Evolutionary conservation across 2,329 filamentous ascomycete genomes (phyloP).

Genomic region (Penicillium concentricum): DNA sequence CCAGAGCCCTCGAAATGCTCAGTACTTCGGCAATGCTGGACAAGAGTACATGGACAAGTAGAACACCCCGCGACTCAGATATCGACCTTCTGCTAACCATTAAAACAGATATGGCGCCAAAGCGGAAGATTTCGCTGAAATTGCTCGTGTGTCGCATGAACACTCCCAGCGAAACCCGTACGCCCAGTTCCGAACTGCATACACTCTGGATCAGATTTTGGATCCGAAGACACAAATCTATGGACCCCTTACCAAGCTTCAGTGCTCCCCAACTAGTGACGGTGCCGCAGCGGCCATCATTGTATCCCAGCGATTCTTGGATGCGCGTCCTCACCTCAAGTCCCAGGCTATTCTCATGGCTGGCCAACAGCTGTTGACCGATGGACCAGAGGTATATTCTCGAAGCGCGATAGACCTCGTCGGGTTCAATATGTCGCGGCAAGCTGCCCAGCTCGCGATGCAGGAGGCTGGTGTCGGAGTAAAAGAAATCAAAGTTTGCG

Average conservation of each 20-base stretch:
- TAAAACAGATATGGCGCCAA: constrained; percentile 72
- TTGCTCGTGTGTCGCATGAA: constrained; percentile 85
- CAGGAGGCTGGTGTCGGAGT: constrained; percentile 64
- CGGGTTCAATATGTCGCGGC: constrained; percentile 79
- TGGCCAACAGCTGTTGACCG: constrained; percentile 83
- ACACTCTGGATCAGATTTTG: constrained; percentile 79
- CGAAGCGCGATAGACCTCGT: constrained; percentile 80
- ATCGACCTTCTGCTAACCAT: not conserved
- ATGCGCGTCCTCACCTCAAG: constrained; percentile 77
- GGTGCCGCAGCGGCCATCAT: constrained; percentile 84
- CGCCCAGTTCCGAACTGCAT: constrained; percentile 89
- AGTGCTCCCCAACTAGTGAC: constrained; percentile 95
- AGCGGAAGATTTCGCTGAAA: constrained; percentile 85
- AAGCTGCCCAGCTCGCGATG: constrained; percentile 67
- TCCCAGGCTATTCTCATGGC: constrained; percentile 81
- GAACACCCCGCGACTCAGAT: constrained; percentile 21
- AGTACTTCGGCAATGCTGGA: constrained; percentile 94
- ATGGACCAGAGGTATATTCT: constrained; percentile 76
- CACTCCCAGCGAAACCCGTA: constrained; percentile 92
- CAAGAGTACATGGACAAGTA: constrained; percentile 92
- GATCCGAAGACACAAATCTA: constrained; percentile 69
- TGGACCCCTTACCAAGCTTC: constrained; percentile 86
- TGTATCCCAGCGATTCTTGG: constrained; percentile 84
- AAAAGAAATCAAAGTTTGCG: constrained; percentile 74
- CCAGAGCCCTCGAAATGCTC: constrained; percentile 78